phyloP scores from a whole-genome alignment of 768 basidiomycete genomes.

The Lactarius sp. region DNA sequence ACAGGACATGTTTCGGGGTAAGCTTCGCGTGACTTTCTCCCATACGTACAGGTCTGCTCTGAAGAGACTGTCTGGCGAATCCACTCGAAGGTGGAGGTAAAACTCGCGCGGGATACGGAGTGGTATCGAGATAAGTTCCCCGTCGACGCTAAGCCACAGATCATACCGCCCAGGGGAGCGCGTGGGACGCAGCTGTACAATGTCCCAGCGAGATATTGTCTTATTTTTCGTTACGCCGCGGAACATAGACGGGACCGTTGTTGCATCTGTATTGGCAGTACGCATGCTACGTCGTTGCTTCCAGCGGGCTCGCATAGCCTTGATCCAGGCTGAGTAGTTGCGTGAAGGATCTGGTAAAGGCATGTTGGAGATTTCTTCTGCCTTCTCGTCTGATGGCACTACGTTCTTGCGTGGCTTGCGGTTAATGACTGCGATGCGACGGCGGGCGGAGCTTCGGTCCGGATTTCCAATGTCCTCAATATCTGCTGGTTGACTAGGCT shows the following conservation, averaged over 20 bases:
- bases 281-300: constrained; percentile 49
- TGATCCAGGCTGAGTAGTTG: constrained; percentile 75
- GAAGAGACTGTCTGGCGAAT: constrained; percentile 63
- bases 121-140: constrained; percentile 71
- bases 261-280: constrained; percentile 33
- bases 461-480: constrained; percentile 55
- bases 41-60: constrained; percentile 60
- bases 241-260: constrained; percentile 70
- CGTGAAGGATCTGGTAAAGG: constrained; percentile 58
- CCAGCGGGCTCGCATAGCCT: constrained; percentile 76
- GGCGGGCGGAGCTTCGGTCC: constrained; percentile 28
- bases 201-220: constrained; percentile 77
- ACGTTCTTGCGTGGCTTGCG: constrained; percentile 41
- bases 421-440: constrained; percentile 50
- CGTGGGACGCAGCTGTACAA: constrained; percentile 83
- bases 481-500: constrained; percentile 33
- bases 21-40: constrained; percentile 67
- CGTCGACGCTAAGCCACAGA: constrained; percentile 83
- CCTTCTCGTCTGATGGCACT: constrained; percentile 40
- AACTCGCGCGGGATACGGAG: constrained; percentile 88
- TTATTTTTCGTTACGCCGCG: constrained; percentile 52
- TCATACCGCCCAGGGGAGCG: constrained; percentile 75
- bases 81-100: constrained; percentile 82
- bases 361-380: constrained; percentile 24
- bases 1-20: constrained; percentile 76